These are phyloP conservation scores for Eucommia ulmoides DNA, from an alignment of 257 asterid genomes.

Conservation along the genomic window DNA sequence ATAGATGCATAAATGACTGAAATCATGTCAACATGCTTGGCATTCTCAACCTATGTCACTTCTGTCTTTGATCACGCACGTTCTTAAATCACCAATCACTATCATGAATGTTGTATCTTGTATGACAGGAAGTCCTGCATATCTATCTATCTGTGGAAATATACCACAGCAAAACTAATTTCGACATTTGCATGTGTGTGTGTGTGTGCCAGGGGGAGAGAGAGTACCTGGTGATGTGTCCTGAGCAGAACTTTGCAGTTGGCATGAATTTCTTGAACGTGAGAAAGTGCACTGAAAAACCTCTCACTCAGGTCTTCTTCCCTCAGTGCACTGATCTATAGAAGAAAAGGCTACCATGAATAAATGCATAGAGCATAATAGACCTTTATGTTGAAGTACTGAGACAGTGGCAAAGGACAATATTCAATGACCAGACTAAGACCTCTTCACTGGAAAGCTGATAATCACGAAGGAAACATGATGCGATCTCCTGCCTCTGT, in stretches of 20 bases:
- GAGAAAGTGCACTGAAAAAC: conserved; percentile 95
- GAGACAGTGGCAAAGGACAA: conserved; percentile 1
- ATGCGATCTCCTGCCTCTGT: conserved; percentile 90
- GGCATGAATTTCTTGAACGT: conserved; percentile 95
- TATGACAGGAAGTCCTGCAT: no score
- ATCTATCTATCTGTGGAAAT: no score
- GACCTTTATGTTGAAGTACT: conserved; percentile 5
- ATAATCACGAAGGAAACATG: conserved; percentile 93
- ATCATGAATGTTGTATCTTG: no score
- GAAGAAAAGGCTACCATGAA: conserved; percentile 12
- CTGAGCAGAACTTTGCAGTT: conserved; percentile 89
- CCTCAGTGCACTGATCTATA: conserved; percentile 75
- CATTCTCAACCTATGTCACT: no score
- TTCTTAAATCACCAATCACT: no score
- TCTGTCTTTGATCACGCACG: no score
- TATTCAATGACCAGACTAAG: conserved; percentile 2
- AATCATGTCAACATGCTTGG: no score
- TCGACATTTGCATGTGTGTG: no score
- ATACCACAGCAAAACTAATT: no score
- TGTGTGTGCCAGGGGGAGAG: not conserved
- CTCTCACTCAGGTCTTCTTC: conserved; percentile 81
- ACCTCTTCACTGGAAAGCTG: conserved; percentile 98
- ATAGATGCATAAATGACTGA: no score
- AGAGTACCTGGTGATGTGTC: conserved; percentile 95
- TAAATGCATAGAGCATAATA: conserved; percentile 10